phyloP scores from a whole-genome alignment of 352 stramenopile genomes.

The Globisporangium echinulatum region DNA sequence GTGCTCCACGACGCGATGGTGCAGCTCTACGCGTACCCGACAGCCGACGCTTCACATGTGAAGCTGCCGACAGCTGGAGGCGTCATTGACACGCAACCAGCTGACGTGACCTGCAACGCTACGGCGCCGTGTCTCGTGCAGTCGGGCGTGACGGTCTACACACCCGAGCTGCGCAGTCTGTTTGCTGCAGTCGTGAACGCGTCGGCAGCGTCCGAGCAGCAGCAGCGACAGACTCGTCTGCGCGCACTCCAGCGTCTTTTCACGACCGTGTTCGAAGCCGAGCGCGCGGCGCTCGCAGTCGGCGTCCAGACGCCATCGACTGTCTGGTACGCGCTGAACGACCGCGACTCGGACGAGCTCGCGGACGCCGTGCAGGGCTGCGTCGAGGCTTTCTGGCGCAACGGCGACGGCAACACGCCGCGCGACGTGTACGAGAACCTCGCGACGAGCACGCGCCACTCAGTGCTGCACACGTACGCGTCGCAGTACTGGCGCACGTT shows the following conservation, averaged over 20 bases:
- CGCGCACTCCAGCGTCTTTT: slow-evolving; percentile 25
- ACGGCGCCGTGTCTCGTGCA: slow-evolving; percentile 25
- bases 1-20: slow-evolving; percentile 25
- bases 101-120: slow-evolving; percentile 18
- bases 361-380: slow-evolving; percentile 44
- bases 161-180: slow-evolving; percentile 25
- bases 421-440: slow-evolving; percentile 32
- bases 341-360: slow-evolving; percentile 47
- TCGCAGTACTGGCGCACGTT: slow-evolving; percentile 42
- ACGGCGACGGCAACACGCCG: slow-evolving; percentile 10
- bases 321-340: slow-evolving; percentile 46
- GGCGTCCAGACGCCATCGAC: slow-evolving; percentile 54
- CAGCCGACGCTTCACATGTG: slow-evolving; percentile 17
- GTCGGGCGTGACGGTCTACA: slow-evolving; percentile 63
- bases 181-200: slow-evolving; percentile 20
- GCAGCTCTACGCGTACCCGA: slow-evolving; percentile 43
- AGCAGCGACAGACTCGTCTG: slow-evolving; percentile 27
- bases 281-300: slow-evolving; percentile 26
- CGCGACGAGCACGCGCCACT: slow-evolving; percentile 11
- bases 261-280: slow-evolving; percentile 33
- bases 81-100: background rate
- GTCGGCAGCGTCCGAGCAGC: background rate
- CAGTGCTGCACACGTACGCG: slow-evolving; percentile 23
- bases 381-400: slow-evolving; percentile 25
- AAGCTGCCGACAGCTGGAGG: background rate